Base-by-base conservation (phyloP, 805 yeast species). In the fission yeast (Schizosaccharomyces pombe) region DNA sequence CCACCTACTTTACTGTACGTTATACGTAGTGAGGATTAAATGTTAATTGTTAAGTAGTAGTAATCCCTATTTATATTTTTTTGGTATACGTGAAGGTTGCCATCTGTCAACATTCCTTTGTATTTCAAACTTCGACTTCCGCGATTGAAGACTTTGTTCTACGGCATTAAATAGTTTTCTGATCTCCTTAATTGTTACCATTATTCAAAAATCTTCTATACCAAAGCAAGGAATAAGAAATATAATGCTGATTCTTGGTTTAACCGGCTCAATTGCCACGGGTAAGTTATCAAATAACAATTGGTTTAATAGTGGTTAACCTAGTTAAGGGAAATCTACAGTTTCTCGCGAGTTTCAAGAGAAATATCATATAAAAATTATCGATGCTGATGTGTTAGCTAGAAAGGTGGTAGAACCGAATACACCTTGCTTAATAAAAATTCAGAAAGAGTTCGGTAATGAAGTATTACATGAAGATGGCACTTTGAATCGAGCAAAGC, bases 241-340 rank as follows among this genome's bases (percentile, higher is more conserved):
- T 29, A 19, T 47, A 16, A 89, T 91, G 98, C 74, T 91, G 49
- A 74, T 91, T 32, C 75, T 91, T 4, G 99, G 99, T 1, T 74
- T 91, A n/a, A 91, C 98, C 0, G 99, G 99, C 1, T 95, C 96
- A 1, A 91, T 91, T 53, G 95, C 95, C 4, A 75, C 91, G n/a
- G 53, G 53, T 49, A 49, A 19, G 47, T 9, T 40, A 9, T 14
- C n/a, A 8, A 8, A 8, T 9, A 11, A 24, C 47, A 8, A 24
- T 24, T 16, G 47, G 47, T 19, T 24, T 19, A 14, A 19, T 40
- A 8, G 11, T 40, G 47, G 19, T 43, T 6, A 8, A 16, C 12
- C 30, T 2, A 19, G 24, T 49, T 49, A 19, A 49, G 99, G 99
- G 2, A 91, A 91, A 62, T 81, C 94, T 19, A 89, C 97, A 0